Evolutionary conservation across 73 alveolate genomes (phyloP).

Genomic region (Uronychia binucleata): DNA sequence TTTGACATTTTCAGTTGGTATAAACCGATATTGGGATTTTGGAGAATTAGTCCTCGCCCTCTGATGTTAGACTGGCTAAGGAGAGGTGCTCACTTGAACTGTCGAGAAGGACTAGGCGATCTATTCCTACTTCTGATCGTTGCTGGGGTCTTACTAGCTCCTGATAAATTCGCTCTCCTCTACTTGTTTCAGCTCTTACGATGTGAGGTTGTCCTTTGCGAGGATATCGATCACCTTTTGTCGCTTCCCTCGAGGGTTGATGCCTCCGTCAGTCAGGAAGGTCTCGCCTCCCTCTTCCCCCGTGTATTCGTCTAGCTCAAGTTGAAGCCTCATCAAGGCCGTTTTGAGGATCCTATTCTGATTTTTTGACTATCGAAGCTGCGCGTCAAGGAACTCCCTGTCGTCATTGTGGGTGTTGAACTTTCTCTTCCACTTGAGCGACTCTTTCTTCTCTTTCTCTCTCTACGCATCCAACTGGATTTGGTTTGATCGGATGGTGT

Average conservation of each 20-base stretch:
- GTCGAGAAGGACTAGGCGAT: background rate
- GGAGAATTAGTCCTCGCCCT: constrained; percentile 44
- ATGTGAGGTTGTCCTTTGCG: constrained; percentile 7
- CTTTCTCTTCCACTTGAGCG: constrained; percentile 51
- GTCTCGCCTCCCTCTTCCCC: constrained; percentile 5
- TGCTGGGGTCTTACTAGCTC: constrained; percentile 1
- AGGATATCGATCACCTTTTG: constrained; percentile 19
- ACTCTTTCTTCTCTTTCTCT: constrained; percentile 33
- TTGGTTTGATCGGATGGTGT: constrained; percentile 49
- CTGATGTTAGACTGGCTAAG: background rate
- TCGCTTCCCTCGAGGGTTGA: background rate
- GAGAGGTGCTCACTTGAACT: background rate
- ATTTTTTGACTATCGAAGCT: constrained; percentile 52
- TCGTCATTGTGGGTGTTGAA: constrained; percentile 53
- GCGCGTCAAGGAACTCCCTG: constrained; percentile 39
- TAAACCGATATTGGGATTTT: constrained; percentile 27
- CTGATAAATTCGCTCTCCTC: constrained; percentile 22
- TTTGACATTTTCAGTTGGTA: constrained; percentile 58
- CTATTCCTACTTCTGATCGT: background rate
- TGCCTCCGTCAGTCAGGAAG: constrained; percentile 19
- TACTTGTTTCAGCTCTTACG: background rate
- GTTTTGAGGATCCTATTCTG: constrained; percentile 60
- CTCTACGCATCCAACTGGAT: constrained; percentile 47
- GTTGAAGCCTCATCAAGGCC: constrained; percentile 51
- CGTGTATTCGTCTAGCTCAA: constrained; percentile 25